Evolutionary conservation across 2,329 filamentous ascomycete species (phyloP).

Genomic region (Ophiosphaerella narmari): DNA sequence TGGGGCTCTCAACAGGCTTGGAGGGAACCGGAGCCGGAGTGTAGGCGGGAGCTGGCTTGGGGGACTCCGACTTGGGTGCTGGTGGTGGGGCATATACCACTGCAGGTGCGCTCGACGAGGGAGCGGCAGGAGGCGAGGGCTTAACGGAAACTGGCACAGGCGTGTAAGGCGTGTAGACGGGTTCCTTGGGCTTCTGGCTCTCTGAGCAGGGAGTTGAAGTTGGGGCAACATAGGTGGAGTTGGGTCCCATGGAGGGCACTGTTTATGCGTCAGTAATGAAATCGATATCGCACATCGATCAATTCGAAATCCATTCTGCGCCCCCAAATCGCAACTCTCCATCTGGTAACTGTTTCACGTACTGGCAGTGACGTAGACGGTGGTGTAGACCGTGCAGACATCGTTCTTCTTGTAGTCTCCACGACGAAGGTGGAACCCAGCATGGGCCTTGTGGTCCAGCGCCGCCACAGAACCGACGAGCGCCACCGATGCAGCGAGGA

Average conservation of each 20-base stretch:
- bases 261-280: slow-evolving; percentile 12
- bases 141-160: slow-evolving; percentile 17
- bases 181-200: slow-evolving; percentile 60
- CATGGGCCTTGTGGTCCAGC: slow-evolving; percentile 68
- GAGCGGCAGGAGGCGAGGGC: slow-evolving; percentile 4
- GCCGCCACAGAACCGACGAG: slow-evolving; percentile 59
- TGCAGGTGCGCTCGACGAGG: background rate
- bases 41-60: slow-evolving; percentile 5
- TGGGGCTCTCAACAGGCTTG: slow-evolving; percentile 14
- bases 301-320: background rate
- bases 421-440: slow-evolving; percentile 61
- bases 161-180: slow-evolving; percentile 48
- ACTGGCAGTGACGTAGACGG: slow-evolving; percentile 55
- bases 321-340: no score
- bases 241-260: slow-evolving; percentile 31
- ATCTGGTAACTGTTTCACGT: slow-evolving; percentile 27
- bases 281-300: background rate
- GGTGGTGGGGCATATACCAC: slow-evolving; percentile 3
- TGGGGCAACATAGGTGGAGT: slow-evolving; percentile 51
- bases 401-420: slow-evolving; percentile 56
- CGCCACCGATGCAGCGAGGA: slow-evolving; percentile 66
- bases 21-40: slow-evolving; percentile 8
- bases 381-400: slow-evolving; percentile 75
- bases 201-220: slow-evolving; percentile 78
- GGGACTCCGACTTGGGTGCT: slow-evolving; percentile 7